Evolutionary conservation across 2,329 filamentous ascomycete species (phyloP), one percentile per base, ranked within the genome.

Genomic region (Colletotrichum chrysophilum): DNA sequence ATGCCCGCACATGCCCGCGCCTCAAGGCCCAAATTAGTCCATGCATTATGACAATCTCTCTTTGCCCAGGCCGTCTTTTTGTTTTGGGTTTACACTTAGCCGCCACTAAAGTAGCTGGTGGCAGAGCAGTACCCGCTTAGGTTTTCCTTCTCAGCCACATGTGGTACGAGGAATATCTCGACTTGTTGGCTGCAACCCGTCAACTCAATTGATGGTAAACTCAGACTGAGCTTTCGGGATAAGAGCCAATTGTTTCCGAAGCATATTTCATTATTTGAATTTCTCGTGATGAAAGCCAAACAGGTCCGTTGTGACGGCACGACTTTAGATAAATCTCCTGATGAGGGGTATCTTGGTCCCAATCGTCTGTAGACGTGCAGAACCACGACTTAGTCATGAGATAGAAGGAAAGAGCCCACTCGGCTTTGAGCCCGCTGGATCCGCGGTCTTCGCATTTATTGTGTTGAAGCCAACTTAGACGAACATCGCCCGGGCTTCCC

Each of bases 201-300:
- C 0, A 0, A 12, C 0, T 48, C 5, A 0, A 48, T n/a, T 48
- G 9, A 1, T 12, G 8, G 8, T n/a, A 1, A 43, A 43, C 0
- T 43, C 38, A n/a, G 16, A n/a, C 38, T n/a, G 1, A 1, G 2
- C 38, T 43, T 43, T 43, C 8, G 8, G 0, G n/a, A 43, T 43
- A 3, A 3, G 38, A 10, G 0, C 1, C 8, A 43, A 43, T n/a
- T 8, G 4, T 24, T 24, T 24, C 21, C 21, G 21, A 24, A 24
- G 21, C 21, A 24, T 24, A 24, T 24, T 24, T 24, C 21, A 24
- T 24, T 3, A 24, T 24, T 24, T 24, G 21, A 3, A 24, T 24
- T 24, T 24, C 21, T 24, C 21, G 21, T 24, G 21, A 24, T 24
- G 21, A 24, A 24, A 24, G 21, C 21, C 21, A 24, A 24, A 24